phyloP scores from a whole-genome alignment of 2,329 filamentous ascomycete genomes.

The Dothidotthia symphoricarpi region DNA sequence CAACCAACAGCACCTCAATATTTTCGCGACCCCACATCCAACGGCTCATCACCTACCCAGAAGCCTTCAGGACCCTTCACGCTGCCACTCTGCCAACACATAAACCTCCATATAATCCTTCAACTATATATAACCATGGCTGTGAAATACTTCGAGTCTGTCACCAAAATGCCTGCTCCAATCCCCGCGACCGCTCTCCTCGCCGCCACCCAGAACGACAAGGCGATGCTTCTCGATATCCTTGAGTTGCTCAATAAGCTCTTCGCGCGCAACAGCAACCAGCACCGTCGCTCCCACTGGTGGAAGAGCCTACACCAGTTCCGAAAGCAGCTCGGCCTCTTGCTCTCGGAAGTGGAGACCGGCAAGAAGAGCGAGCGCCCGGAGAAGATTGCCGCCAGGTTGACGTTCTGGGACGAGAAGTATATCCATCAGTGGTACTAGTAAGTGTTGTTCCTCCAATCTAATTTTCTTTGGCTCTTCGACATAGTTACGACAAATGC shows the following conservation, averaged over 20 bases:
- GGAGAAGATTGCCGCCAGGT: slow-evolving; percentile 27
- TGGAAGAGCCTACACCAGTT: slow-evolving; percentile 73
- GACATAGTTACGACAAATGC: no score
- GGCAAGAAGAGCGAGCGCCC: slow-evolving; percentile 19
- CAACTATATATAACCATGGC: slow-evolving; percentile 12
- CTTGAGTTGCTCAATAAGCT: slow-evolving; percentile 66
- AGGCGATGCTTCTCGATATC: slow-evolving; percentile 40
- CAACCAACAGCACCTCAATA: slow-evolving; percentile 6
- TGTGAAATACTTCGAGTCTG: slow-evolving; percentile 6
- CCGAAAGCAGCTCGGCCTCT: slow-evolving; percentile 61
- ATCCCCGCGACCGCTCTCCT: slow-evolving; percentile 25
- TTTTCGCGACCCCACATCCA: slow-evolving; percentile 6
- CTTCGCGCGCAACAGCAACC: slow-evolving; percentile 84
- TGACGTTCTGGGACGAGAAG: slow-evolving; percentile 43
- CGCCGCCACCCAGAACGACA: slow-evolving; percentile 21
- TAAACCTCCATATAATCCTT: no score
- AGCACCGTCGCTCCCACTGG: slow-evolving; percentile 80
- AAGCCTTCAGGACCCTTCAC: neutral
- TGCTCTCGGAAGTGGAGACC: slow-evolving; percentile 45
- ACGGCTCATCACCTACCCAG: slow-evolving; percentile 2
- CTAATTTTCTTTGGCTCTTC: neutral
- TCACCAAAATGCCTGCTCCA: slow-evolving; percentile 11
- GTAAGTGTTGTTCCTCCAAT: slow-evolving; percentile 27
- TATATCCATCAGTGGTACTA: slow-evolving; percentile 38
- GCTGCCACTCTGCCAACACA: neutral